Conservation (phyloP, 192 early-diverging fungal genomes). For the Geosiphon pyriformis region DNA sequence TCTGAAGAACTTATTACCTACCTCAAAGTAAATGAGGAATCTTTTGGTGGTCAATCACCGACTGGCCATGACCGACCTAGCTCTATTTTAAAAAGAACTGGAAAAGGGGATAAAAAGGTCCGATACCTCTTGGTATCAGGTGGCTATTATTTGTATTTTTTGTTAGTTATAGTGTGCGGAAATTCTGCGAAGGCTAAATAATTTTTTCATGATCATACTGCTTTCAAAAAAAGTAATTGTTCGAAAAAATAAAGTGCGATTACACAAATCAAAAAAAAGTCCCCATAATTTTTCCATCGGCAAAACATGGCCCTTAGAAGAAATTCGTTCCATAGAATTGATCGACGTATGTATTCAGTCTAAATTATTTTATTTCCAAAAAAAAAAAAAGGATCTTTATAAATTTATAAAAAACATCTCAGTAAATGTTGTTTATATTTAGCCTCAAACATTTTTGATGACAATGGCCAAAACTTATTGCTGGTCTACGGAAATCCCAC, state of each 20-base stretch:
- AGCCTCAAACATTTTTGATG: conserved; percentile 45
- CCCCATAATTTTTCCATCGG: conserved; percentile 49
- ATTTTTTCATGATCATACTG: background rate
- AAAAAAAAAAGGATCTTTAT: background rate
- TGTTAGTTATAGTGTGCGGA: background rate
- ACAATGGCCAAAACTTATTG: conserved; percentile 46
- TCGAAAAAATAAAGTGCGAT: conserved; percentile 38
- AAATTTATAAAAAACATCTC: no score
- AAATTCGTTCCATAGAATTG: conserved; percentile 43
- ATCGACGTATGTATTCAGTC: conserved; percentile 41
- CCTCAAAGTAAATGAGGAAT: conserved; percentile 52
- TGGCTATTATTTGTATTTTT: conserved; percentile 13
- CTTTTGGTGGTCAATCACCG: conserved; percentile 27
- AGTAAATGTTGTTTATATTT: background rate
- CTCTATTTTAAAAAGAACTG: conserved; percentile 25
- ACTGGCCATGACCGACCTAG: conserved; percentile 20
- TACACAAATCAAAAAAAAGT: conserved; percentile 49
- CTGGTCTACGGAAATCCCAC: conserved; percentile 44
- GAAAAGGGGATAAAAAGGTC: conserved; percentile 41
- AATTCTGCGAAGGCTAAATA: background rate
- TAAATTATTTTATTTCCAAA: background rate
- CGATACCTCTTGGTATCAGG: conserved; percentile 52
- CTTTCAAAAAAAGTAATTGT: conserved; percentile 7
- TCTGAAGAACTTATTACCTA: conserved; percentile 37
- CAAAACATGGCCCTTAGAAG: conserved; percentile 50